Base-by-base conservation (phyloP, 768 basidiomycete species). In the Termitomyces sp. region DNA sequence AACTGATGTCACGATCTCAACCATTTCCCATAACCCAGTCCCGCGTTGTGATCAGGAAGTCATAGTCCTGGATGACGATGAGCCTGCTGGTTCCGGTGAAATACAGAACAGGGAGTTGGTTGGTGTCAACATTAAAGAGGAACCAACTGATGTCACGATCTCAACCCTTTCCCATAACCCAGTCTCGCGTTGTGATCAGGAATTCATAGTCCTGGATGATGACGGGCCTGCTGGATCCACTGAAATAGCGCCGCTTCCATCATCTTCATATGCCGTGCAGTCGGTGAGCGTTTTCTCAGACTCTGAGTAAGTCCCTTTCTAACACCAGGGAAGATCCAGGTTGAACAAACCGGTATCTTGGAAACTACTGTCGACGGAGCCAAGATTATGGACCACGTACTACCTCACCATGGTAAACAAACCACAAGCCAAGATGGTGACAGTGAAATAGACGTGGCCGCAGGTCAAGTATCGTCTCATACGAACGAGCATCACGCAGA, bases 21-120 rank as follows among this genome's bases (percentile, higher is more conserved):
- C 16, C 33, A 36, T 54, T 24, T n/a, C 24, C 18, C 9, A 11
- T 33, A 35, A 32, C 14, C 36, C 28, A 24, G 35, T 14, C 5
- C 40, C 30, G 33, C n/a, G 40, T 5, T 18, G 35, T 36, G 26
- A 36, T 41, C 40, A 20, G 9, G 44, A 58, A 40, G 36, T 47
- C 22, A 52, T 55, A n/a, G 56, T 52, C 0, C 13, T 61, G 16
- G 43, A 52, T n/a, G 35, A 51, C 41, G 60, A 48, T 47, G 54
- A 55, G 3, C 20, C 56, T 6, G 26, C 11, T 28, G 24, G 2
- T n/a, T 5, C 26, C 24, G 13, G 52, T 13, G 26, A 40, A 30
- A 41, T n/a, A n/a, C 60, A 55, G 33, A 61, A 61, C 41, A 53
- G 60, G 26, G 52, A 38, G 38, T 26, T 40, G 38, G 26, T 28